Percentiles rank a stretch among this genome's conserved stretches.
phyloP scores from a whole-genome alignment of 1,284 basidiomycete species.

The Bondarzewia mesenterica region DNA sequence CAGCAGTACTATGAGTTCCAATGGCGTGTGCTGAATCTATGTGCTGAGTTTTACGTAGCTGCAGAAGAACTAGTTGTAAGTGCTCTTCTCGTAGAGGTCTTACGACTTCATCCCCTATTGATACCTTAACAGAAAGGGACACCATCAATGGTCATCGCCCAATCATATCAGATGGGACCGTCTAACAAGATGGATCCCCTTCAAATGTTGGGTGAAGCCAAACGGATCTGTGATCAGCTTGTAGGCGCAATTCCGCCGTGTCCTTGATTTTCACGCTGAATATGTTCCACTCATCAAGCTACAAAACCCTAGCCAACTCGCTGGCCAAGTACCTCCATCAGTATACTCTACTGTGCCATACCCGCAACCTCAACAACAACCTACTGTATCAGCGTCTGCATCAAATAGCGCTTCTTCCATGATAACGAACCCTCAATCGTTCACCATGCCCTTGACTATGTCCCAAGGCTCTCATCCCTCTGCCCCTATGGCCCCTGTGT shows the following conservation, averaged over 20 bases:
- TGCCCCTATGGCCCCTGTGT: conserved; percentile 23
- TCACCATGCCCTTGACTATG: conserved; percentile 54
- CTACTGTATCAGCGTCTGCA: conserved; percentile 20
- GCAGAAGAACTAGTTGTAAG: conserved; percentile 76
- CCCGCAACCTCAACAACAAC: conserved; percentile 13
- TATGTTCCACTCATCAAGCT: conserved; percentile 33
- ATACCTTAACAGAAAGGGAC: conserved; percentile 51
- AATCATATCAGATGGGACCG: conserved; percentile 70
- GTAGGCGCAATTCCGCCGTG: conserved; percentile 32
- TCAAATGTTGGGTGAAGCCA: conserved; percentile 63
- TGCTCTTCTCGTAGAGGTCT: conserved; percentile 15
- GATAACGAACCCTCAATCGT: conserved; percentile 62
- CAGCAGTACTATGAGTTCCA: conserved; percentile 79
- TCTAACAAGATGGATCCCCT: conserved; percentile 64
- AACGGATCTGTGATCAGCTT: conserved; percentile 66
- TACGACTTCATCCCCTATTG: conserved; percentile 1
- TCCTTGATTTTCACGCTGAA: conserved; percentile 1
- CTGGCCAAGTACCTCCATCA: conserved; percentile 54
- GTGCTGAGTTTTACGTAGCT: conserved; percentile 75
- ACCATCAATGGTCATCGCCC: conserved; percentile 62
- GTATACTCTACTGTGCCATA: conserved; percentile 40
- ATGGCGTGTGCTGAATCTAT: conserved; percentile 73
- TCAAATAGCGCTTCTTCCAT: conserved; percentile 23
- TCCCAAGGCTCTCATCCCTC: conserved; percentile 22
- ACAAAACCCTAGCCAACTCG: conserved; percentile 59